Conservation (phyloP, 1,139 yeast genomes). For the Candida anutae region DNA sequence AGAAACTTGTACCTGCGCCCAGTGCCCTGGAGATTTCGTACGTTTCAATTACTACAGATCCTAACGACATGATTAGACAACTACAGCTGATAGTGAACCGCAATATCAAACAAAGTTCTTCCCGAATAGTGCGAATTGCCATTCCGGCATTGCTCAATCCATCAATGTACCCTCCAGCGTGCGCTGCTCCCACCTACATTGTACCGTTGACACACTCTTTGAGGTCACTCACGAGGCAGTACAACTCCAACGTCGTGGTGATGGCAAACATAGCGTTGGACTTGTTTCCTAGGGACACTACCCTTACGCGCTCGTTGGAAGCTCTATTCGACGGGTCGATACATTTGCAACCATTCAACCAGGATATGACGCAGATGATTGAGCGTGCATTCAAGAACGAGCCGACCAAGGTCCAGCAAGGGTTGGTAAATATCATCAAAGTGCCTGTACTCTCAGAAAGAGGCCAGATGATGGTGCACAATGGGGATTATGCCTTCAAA, state of each 20-base stretch:
- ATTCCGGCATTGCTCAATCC: slow-evolving; percentile 80
- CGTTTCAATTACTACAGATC: slow-evolving; percentile 29
- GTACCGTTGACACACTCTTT: slow-evolving; percentile 59
- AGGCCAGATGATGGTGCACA: slow-evolving; percentile 72
- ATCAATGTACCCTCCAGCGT: slow-evolving; percentile 54
- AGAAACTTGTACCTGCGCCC: slow-evolving; percentile 61
- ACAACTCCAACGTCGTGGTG: slow-evolving; percentile 40
- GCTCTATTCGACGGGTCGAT: slow-evolving; percentile 59
- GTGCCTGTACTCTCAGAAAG: slow-evolving; percentile 65
- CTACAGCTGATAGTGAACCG: slow-evolving; percentile 34
- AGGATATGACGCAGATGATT: slow-evolving; percentile 57
- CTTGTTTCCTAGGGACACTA: slow-evolving; percentile 50
- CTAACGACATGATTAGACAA: slow-evolving; percentile 25
- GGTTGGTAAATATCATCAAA: slow-evolving; percentile 69
- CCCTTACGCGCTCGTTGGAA: slow-evolving; percentile 50
- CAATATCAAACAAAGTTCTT: slow-evolving; percentile 22
- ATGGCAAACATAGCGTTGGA: slow-evolving; percentile 55
- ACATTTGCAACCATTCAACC: slow-evolving; percentile 77
- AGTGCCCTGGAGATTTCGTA: slow-evolving; percentile 51
- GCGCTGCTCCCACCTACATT: slow-evolving; percentile 40
- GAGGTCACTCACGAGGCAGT: slow-evolving; percentile 44
- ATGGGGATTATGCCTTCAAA: slow-evolving; percentile 78
- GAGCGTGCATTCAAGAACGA: slow-evolving; percentile 63
- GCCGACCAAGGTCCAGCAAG: slow-evolving; percentile 78
- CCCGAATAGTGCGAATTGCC: slow-evolving; percentile 53